phyloP scores from a whole-genome alignment of 2,329 filamentous ascomycete genomes.

The Aspergillus jensenii region DNA sequence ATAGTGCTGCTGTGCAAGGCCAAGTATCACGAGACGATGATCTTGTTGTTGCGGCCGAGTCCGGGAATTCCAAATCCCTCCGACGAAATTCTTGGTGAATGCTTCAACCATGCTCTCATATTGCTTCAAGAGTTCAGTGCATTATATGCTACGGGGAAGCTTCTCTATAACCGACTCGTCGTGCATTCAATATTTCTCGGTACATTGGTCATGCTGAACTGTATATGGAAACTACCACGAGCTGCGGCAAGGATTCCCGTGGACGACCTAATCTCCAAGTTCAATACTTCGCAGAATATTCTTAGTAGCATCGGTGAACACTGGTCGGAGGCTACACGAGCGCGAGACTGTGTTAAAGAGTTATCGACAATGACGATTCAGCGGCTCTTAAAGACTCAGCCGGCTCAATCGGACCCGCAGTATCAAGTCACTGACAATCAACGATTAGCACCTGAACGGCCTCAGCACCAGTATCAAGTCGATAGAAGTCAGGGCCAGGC shows the following conservation, averaged over 20 bases:
- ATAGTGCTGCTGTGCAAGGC: slow-evolving; percentile 41
- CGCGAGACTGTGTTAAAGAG: slow-evolving; percentile 32
- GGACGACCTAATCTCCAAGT: slow-evolving; percentile 43
- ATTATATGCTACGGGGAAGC: slow-evolving; percentile 46
- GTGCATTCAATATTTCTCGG: slow-evolving; percentile 52
- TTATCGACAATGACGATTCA: slow-evolving; percentile 28
- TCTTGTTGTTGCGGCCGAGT: slow-evolving; percentile 53
- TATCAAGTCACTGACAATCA: background rate
- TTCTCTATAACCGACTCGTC: slow-evolving; percentile 51
- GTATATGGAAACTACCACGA: slow-evolving; percentile 48
- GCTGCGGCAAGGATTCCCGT: slow-evolving; percentile 40
- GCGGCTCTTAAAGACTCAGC: slow-evolving; percentile 11
- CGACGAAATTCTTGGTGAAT: slow-evolving; percentile 40
- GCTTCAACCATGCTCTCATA: slow-evolving; percentile 45
- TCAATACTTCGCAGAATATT: slow-evolving; percentile 47
- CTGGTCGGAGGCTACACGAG: slow-evolving; percentile 48
- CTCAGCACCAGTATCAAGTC: background rate
- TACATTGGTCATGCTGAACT: slow-evolving; percentile 53
- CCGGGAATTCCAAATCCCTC: slow-evolving; percentile 53
- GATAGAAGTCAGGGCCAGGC: background rate
- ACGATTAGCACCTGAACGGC: background rate
- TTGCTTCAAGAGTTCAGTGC: slow-evolving; percentile 44
- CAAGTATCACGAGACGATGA: slow-evolving; percentile 50
- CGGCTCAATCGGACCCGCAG: background rate
- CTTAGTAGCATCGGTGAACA: slow-evolving; percentile 54